Percentiles rank a stretch among this genome's conserved stretches.
Evolutionary conservation across 352 stramenopile species (phyloP).

Genomic region (Phytophthora pini): DNA sequence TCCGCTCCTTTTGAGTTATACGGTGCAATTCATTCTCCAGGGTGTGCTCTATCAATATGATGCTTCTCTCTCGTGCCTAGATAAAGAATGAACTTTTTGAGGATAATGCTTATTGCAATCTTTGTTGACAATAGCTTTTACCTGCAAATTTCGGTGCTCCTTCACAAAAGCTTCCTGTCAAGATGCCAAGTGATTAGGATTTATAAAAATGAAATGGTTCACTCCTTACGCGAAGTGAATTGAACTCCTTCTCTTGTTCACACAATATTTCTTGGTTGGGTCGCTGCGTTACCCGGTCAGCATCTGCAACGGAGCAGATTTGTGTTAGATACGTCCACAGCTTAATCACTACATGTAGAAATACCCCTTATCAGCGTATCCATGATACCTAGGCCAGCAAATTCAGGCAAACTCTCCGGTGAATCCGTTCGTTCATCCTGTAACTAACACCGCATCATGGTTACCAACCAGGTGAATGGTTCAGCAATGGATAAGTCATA

Average conservation of each 20-base stretch:
- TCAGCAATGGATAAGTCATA: too few species aligned
- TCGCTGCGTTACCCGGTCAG: constrained; percentile 2
- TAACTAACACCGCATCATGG: not conserved
- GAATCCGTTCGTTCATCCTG: constrained; percentile 17
- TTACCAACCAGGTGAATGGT: too few species aligned
- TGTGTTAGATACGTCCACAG: too few species aligned
- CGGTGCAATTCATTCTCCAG: constrained; percentile 46
- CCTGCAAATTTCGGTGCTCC: constrained; percentile 46
- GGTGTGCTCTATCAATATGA: constrained; percentile 38
- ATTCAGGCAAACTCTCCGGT: not conserved
- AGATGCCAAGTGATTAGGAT: not conserved
- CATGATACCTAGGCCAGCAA: constrained; percentile 10
- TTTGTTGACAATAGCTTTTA: constrained; percentile 6
- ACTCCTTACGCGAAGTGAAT: constrained; percentile 35
- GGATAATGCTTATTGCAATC: not conserved
- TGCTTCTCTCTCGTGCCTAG: constrained; percentile 44
- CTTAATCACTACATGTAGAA: too few species aligned
- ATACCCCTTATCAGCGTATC: not conserved
- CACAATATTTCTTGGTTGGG: constrained; percentile 36
- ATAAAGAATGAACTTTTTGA: not conserved
- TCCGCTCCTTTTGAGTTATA: constrained; percentile 37
- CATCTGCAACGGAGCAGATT: constrained; percentile 8
- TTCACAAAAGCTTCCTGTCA: constrained; percentile 35
- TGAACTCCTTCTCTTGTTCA: constrained; percentile 43
- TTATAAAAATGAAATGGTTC: not conserved